Conservation (phyloP, 768 basidiomycete genomes). For the Termitomyces heimii region DNA sequence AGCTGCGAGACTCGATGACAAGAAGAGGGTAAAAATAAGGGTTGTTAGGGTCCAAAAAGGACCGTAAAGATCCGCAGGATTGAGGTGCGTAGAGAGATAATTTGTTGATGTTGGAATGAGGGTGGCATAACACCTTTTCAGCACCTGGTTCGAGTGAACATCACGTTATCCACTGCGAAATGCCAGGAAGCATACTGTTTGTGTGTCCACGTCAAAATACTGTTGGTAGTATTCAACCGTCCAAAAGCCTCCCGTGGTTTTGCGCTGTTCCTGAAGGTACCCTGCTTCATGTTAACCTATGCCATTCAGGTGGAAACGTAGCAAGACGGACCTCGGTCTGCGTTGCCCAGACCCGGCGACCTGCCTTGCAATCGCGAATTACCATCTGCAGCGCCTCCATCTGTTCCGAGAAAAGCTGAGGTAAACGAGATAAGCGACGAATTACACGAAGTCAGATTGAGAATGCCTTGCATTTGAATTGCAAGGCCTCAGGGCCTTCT, state of each 20-base stretch:
- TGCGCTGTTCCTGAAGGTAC: slow-evolving; percentile 54
- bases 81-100: slow-evolving; percentile 58
- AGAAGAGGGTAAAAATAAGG: slow-evolving; percentile 87
- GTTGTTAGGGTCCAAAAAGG: slow-evolving; percentile 99
- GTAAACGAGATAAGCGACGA: not conserved
- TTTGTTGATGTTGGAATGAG: slow-evolving; percentile 66
- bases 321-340: slow-evolving; percentile 43
- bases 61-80: slow-evolving; percentile 76
- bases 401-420: slow-evolving; percentile 53
- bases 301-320: not conserved
- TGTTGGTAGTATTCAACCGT: slow-evolving; percentile 80
- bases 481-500: slow-evolving; percentile 63
- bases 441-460: not conserved
- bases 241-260: slow-evolving; percentile 62
- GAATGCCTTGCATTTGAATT: slow-evolving; percentile 57
- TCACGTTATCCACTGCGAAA: not conserved
- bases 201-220: slow-evolving; percentile 87
- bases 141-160: slow-evolving; percentile 36
- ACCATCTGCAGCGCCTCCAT: slow-evolving; percentile 21
- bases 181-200: slow-evolving; percentile 39
- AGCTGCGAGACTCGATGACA: slow-evolving; percentile 87
- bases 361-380: slow-evolving; percentile 22
- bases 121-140: slow-evolving; percentile 72
- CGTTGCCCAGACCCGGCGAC: slow-evolving; percentile 37
- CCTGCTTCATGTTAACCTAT: slow-evolving; percentile 31